Evolutionary conservation across 441 rosid species (phyloP), one percentile per base, ranked within the genome.

Genomic region (Gossypium gossypioides): DNA sequence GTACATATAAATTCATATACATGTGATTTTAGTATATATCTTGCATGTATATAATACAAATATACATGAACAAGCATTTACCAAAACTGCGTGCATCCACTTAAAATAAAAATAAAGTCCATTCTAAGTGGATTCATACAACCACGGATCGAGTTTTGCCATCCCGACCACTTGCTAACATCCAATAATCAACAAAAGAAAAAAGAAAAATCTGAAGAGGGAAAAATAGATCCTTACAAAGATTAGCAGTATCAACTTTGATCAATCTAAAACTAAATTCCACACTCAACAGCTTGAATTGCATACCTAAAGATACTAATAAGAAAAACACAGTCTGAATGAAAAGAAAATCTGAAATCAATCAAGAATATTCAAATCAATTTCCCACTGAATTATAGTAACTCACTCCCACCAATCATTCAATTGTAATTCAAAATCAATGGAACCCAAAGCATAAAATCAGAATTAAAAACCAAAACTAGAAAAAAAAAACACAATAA

Each of bases 391-490:
- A 66, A 48, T 25, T 48, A 27, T 27, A 50, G 58, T n/a, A 24
- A 7, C 6, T 25, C 27, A 24, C 1, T 48, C 42, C 9, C 22
- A 3, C 40, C 40, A 50, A 12, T 37, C 24, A 27, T 50, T 50
- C 37, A 46, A 15, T 42, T n/a, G 21, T 48, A 7, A 4, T n/a
- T 46, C 37, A 48, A 67, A 67, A 67, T 67, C 58, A 67, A 24
- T n/a, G n/a, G n/a, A 46, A n/a, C 42, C 56, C 22, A 67, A 67
- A 48, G 12, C 42, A 3, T 48, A 67, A 67, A 67, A 48, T 67
- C 57, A 48, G 58, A 67, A 48, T 25, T 3, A 48, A 67, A 48
- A 8, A 12, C 70, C 56, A 66, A 66, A 22, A 48, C 21, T 66
- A 13, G 6, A 66, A 44, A 46, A 12, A 63, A 25, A n/a, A 58